Evolutionary conservation across 345 rosid genomes (phyloP), one percentile per base, ranked within the genome.

Genomic region (Populus pruinosa): DNA sequence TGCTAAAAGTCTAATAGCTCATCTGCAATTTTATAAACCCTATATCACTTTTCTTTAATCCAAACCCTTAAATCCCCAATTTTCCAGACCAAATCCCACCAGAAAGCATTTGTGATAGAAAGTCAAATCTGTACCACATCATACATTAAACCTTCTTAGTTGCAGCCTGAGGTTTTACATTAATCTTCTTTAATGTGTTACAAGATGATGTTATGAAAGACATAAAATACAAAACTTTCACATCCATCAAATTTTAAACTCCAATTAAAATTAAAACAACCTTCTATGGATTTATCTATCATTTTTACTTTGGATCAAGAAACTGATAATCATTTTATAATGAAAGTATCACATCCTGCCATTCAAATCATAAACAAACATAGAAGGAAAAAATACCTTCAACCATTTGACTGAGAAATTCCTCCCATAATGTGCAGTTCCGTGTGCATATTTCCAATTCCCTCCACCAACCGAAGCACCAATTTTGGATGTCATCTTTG

Each of bases 381-480:
- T 55, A 65, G 13, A 64, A 13, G 18, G 17, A 33, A 56, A 21
- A 72, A 56, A 72, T 79, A 91, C 99, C 97, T 96, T 96, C 81
- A 96, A 88, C 99, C 99, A 96, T 86, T 96, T 94, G 80, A 96
- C 97, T 53, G 99, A 91, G 87, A 96, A 96, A 83, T 96, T 96
- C 66, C 98, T 86, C 76, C 98, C 99, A 82, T 91, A 96, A 82
- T 91, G 97, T 69, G 97, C 97, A 79, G 98, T 94, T 86, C 99
- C 99, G 83, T 96, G 99, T 33, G 93, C 97, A 85, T 94, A 91
- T 87, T 96, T 92, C 99, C 98, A 94, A 79, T 94, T 96, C 49
- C 99, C 99, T 55, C 97, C 97, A 81, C 88, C 89, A 80, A 86
- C 86, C 82, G 91, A 81, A 78, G 94, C 98, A 83, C 99, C 97